A percentile compares a stretch with the other conserved stretches of the same genome.
Evolutionary conservation across 176 grass and related monocot species (phyloP).

Genomic region (Carex kokanica): DNA sequence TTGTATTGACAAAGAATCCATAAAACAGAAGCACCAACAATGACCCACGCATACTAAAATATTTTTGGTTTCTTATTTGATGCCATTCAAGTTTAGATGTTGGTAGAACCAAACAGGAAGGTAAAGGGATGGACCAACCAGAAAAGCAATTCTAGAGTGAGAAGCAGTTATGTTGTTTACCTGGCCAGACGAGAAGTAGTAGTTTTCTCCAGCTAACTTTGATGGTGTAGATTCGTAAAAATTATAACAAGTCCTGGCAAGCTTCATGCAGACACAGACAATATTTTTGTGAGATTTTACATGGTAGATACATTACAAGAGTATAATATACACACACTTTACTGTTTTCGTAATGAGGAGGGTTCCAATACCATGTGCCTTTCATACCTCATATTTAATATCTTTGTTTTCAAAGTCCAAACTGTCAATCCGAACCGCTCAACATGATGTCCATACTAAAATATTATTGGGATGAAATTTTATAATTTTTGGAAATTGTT

Average conservation of each 20-base stretch:
- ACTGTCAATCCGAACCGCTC: too few species aligned
- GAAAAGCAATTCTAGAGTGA: background rate
- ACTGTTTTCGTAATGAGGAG: background rate
- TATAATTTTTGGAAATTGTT: too few species aligned
- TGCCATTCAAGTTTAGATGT: background rate
- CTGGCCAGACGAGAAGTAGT: slow-evolving; percentile 69
- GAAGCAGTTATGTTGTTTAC: slow-evolving; percentile 20
- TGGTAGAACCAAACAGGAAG: background rate
- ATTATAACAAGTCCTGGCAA: slow-evolving; percentile 96
- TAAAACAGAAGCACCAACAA: background rate
- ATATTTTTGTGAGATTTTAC: slow-evolving; percentile 2
- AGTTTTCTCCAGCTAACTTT: slow-evolving; percentile 97
- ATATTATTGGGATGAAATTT: too few species aligned
- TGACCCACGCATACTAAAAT: background rate
- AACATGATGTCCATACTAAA: too few species aligned
- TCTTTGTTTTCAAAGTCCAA: too few species aligned
- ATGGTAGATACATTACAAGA: background rate
- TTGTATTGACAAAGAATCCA: slow-evolving; percentile 15
- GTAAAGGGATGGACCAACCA: background rate
- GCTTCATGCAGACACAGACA: slow-evolving; percentile 36
- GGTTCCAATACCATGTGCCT: too few species aligned
- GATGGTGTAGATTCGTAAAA: slow-evolving; percentile 94
- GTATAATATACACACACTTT: background rate
- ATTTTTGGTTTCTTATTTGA: background rate
- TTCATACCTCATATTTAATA: too few species aligned